phyloP scores from a whole-genome alignment of 305 asterid species.

The Euphrasia arctica region DNA sequence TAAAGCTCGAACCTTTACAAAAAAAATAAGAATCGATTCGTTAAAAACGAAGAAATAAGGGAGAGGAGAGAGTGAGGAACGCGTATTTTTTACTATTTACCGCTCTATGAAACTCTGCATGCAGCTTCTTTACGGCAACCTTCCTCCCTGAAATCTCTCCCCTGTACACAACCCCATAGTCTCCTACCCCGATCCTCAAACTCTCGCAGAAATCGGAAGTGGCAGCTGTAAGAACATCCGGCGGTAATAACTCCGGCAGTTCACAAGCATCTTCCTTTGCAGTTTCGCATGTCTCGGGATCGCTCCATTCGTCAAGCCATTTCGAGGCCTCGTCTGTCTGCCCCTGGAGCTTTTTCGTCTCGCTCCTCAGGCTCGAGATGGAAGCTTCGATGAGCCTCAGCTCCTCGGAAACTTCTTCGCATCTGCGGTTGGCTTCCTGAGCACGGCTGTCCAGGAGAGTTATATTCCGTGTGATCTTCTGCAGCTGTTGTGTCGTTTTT shows the following conservation, averaged over 20 bases:
- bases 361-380: constrained; percentile 42
- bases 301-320: constrained; percentile 67
- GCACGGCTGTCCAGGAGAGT: constrained; percentile 58
- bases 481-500: constrained; percentile 41
- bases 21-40: background rate
- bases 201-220: constrained; percentile 76
- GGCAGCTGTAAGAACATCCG: constrained; percentile 59
- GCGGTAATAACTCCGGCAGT: constrained; percentile 49
- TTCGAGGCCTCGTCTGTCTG: constrained; percentile 54
- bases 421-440: constrained; percentile 53
- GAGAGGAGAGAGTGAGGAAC: too few species aligned
- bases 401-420: constrained; percentile 56
- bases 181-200: constrained; percentile 73
- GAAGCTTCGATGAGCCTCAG: constrained; percentile 56
- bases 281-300: constrained; percentile 29
- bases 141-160: constrained; percentile 66
- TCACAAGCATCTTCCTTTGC: constrained; percentile 31
- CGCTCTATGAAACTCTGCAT: constrained; percentile 49
- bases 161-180: constrained; percentile 64
- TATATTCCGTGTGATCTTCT: constrained; percentile 49
- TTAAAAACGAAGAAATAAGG: background rate
- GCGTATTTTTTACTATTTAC: constrained; percentile 27
- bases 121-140: constrained; percentile 71
- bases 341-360: constrained; percentile 53
- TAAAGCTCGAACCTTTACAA: constrained; percentile 52